phyloP scores from a whole-genome alignment of 257 asterid species.

The Jacaranda mimosifolia region DNA sequence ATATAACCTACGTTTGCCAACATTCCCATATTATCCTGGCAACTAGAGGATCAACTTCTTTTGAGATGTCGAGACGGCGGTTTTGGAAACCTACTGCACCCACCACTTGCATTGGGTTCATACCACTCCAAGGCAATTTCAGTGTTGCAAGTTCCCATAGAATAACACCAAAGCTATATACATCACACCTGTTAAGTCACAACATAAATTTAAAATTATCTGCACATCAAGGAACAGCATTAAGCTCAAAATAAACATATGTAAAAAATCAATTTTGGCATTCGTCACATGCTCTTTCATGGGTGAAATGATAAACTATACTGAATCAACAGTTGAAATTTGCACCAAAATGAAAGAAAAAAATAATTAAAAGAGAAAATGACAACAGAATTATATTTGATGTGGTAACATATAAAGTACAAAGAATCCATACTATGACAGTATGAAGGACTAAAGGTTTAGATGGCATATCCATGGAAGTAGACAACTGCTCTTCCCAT shows the following conservation, averaged over 20 bases:
- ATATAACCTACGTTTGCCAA: constrained; percentile 88
- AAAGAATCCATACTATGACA: background rate
- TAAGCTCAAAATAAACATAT: constrained; percentile 4
- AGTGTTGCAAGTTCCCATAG: constrained; percentile 98
- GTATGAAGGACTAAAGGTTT: background rate
- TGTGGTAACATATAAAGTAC: background rate
- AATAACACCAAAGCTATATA: constrained; percentile 96
- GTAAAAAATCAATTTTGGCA: constrained; percentile 15
- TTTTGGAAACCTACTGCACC: constrained; percentile 99
- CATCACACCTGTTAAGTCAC: constrained; percentile 81
- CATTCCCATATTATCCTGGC: constrained; percentile 97
- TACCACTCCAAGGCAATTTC: constrained; percentile 96
- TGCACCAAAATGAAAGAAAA: background rate
- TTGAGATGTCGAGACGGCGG: constrained; percentile 96
- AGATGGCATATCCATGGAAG: background rate
- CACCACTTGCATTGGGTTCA: constrained; percentile 99
- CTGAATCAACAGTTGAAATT: background rate
- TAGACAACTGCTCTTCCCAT: background rate
- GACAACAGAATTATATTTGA: background rate
- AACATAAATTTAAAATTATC: background rate
- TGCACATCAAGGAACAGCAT: background rate
- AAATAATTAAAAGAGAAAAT: background rate
- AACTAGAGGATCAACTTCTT: constrained; percentile 93
- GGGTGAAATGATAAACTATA: background rate
- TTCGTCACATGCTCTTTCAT: constrained; percentile 1